Evolutionary conservation across 352 stramenopile genomes (phyloP).

Genomic region (Lagenidium sp.): DNA sequence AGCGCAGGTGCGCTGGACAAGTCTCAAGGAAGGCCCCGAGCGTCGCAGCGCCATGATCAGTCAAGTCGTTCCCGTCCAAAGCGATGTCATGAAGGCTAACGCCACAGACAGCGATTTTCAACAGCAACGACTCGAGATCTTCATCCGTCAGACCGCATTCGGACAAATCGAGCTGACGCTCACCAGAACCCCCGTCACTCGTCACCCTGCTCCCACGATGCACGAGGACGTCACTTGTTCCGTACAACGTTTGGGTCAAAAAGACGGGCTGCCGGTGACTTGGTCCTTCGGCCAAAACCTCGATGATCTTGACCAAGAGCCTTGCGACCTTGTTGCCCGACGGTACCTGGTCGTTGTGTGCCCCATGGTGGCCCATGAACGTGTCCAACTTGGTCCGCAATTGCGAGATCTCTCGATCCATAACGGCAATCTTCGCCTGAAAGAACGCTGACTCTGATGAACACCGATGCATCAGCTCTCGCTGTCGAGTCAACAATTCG

Average conservation of each 20-base stretch:
- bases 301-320: slow-evolving; percentile 35
- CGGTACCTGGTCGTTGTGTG: not conserved
- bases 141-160: slow-evolving; percentile 26
- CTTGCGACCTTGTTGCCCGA: slow-evolving; percentile 2
- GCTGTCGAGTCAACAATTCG: slow-evolving; percentile 28
- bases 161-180: slow-evolving; percentile 17
- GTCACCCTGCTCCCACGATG: not conserved
- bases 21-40: slow-evolving; percentile 37
- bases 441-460: slow-evolving; percentile 21
- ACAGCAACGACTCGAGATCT: slow-evolving; percentile 25
- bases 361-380: no score
- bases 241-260: slow-evolving; percentile 29
- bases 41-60: slow-evolving; percentile 25
- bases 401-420: slow-evolving; percentile 26
- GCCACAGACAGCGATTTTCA: slow-evolving; percentile 29
- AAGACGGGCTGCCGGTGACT: slow-evolving; percentile 31
- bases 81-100: slow-evolving; percentile 22
- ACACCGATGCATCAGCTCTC: slow-evolving; percentile 25
- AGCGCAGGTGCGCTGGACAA: slow-evolving; percentile 6
- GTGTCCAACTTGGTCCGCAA: slow-evolving; percentile 18
- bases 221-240: slow-evolving; percentile 30
- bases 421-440: slow-evolving; percentile 21
- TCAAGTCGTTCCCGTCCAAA: slow-evolving; percentile 27
- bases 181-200: not conserved
- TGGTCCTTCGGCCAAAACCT: slow-evolving; percentile 23